These are phyloP conservation scores for Schoenoplectus tabernaemontani DNA, from an alignment of 202 grass and related monocot genomes.

Conservation along the genomic window DNA sequence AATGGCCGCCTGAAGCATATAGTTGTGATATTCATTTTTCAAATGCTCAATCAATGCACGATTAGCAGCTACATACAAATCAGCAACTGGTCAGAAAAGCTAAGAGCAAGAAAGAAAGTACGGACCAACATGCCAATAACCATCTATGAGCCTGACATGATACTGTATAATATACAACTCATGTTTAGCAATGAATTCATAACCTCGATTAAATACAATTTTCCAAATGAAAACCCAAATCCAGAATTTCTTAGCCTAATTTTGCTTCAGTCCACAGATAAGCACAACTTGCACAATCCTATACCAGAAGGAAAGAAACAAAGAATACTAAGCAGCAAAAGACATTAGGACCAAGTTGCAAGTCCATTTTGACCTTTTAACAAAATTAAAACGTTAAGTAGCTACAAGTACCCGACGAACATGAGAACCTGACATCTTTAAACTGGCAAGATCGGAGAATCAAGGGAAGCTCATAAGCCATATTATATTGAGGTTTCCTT, in stretches of 20 bases:
- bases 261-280: background rate
- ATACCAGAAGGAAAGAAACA: background rate
- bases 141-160: background rate
- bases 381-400: conserved; percentile 1
- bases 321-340: background rate
- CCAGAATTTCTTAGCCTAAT: background rate
- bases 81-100: background rate
- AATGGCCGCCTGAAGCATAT: conserved; percentile 77
- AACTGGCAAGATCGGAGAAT: conserved; percentile 71
- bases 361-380: background rate
- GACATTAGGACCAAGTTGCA: background rate
- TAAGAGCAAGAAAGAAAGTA: background rate
- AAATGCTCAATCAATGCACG: conserved; percentile 55
- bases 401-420: conserved; percentile 64
- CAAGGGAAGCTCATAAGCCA: conserved; percentile 81
- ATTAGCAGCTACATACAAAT: conserved; percentile 40
- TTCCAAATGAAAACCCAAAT: background rate
- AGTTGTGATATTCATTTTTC: conserved; percentile 58
- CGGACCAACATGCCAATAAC: background rate
- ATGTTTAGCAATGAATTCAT: conserved; percentile 9
- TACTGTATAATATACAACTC: background rate
- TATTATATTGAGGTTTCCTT: conserved; percentile 94
- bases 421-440: conserved; percentile 53
- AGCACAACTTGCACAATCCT: background rate
- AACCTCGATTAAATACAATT: background rate